Evolutionary conservation across 495 filamentous ascomycete species (phyloP), one percentile per base, ranked within the genome.

Genomic region (Penicillium samsonianum): DNA sequence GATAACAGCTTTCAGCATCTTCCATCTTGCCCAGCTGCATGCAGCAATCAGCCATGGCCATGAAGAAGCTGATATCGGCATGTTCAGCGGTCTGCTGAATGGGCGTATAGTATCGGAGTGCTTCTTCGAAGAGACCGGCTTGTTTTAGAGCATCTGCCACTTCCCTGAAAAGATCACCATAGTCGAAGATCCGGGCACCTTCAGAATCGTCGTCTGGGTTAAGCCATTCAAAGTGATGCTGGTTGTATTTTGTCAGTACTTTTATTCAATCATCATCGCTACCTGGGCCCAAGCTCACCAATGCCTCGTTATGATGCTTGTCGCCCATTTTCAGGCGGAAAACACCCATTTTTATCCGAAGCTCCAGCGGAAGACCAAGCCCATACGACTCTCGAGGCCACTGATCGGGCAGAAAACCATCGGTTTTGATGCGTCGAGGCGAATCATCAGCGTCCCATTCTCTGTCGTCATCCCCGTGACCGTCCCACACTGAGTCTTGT

Each of bases 371-470:
- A 14, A 98, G 78, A 2, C 87, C 86, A 31, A 80, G 69, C 3
- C 90, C 90, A 64, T 96, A 98, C 0, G 80, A 75, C 22, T 82
- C 78, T 12, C 64, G 65, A 1, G 82, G 79, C 71, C 84, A 87
- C 51, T 70, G 65, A 19, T 72, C 77, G 17, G 78, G 77, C n/a
- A 75, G 62, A 64, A 84, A 89, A 6, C 81, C 81, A 23, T 80
- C 73, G 14, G 82, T 74, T 30, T 84, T 79, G 35, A 75, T 76
- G 38, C 84, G 76, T 38, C 92, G 82, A 30, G 90, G 86, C 3
- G 79, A 78, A 73, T 92, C 84, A 26, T 85, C 81, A 4, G 81
- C 61, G 65, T 98, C 94, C 89, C 91, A 98, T 76, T 98, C 94
- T 55, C 92, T 82, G 70, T 98, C 94, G 66, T 98, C 91, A 7